phyloP scores from a whole-genome alignment of 371 early-diverging fungal genomes.

The Mucor sp. region DNA sequence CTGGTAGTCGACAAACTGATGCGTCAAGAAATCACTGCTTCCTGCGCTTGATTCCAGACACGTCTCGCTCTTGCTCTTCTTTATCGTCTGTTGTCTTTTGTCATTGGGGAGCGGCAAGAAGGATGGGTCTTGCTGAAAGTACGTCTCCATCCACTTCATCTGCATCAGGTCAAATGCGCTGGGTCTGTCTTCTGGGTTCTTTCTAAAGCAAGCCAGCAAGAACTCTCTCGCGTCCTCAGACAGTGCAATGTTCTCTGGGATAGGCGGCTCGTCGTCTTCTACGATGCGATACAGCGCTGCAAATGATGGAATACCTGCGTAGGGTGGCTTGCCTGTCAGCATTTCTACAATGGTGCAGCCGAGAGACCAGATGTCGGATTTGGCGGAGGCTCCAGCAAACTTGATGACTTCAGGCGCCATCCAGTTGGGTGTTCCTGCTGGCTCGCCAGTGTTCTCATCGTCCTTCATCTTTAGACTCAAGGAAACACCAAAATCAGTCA shows the following conservation, averaged over 20 bases:
- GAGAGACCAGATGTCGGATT: slow-evolving; percentile 93
- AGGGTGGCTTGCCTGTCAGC: slow-evolving; percentile 89
- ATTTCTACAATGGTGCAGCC: slow-evolving; percentile 90
- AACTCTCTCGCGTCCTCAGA: slow-evolving; percentile 78
- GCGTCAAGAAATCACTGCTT: background rate
- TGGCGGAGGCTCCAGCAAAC: slow-evolving; percentile 77
- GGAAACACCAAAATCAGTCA: slow-evolving; percentile 96
- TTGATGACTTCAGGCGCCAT: slow-evolving; percentile 97
- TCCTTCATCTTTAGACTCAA: slow-evolving; percentile 73
- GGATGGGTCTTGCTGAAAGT: background rate
- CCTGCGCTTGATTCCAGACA: background rate
- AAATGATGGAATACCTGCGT: slow-evolving; percentile 78
- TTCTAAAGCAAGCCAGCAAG: slow-evolving; percentile 78
- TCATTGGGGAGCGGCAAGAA: background rate
- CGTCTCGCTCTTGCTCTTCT: slow-evolving; percentile 12
- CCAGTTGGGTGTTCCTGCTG: slow-evolving; percentile 98
- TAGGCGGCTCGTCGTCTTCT: slow-evolving; percentile 82
- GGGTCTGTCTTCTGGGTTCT: slow-evolving; percentile 71
- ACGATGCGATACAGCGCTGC: slow-evolving; percentile 89
- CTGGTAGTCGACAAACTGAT: slow-evolving; percentile 8
- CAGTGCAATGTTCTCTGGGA: slow-evolving; percentile 67
- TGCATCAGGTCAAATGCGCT: slow-evolving; percentile 66
- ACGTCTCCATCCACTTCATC: slow-evolving; percentile 59
- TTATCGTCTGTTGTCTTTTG: background rate
- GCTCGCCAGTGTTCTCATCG: slow-evolving; percentile 63